Evolutionary conservation across 495 filamentous ascomycete species (phyloP).

Genomic region (Daldinia vernicosa): DNA sequence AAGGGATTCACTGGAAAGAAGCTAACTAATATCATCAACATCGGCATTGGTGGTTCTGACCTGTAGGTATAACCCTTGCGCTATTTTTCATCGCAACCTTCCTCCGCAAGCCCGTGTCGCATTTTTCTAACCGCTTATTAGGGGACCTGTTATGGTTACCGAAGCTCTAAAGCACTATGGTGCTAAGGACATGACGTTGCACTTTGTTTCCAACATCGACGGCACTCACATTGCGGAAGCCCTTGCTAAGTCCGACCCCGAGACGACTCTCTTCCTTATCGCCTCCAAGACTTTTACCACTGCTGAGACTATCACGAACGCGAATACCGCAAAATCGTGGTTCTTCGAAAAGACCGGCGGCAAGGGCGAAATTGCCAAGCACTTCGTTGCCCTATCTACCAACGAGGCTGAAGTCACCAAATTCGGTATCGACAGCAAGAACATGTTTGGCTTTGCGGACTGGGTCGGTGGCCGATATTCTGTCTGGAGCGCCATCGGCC

Average conservation of each 20-base stretch:
- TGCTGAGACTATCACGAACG: slow-evolving; percentile 95
- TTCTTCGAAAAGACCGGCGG: slow-evolving; percentile 83
- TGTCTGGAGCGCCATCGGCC: slow-evolving; percentile 97
- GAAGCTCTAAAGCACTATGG: slow-evolving; percentile 96
- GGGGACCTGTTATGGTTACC: slow-evolving; percentile 97
- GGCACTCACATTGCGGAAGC: slow-evolving; percentile 98
- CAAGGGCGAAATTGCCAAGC: slow-evolving; percentile 91
- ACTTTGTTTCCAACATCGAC: slow-evolving; percentile 99
- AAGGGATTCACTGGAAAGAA: slow-evolving; percentile 99
- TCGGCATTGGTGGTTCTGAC: slow-evolving; percentile 98
- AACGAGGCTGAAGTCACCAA: slow-evolving; percentile 95
- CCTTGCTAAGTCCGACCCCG: slow-evolving; percentile 84
- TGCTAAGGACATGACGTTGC: slow-evolving; percentile 81
- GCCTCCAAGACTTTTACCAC: slow-evolving; percentile 99
- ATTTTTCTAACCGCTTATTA: slow-evolving; percentile 55
- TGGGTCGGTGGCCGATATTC: slow-evolving; percentile 99
- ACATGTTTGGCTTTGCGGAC: slow-evolving; percentile 99
- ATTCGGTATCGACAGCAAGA: slow-evolving; percentile 96
- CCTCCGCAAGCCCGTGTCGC: neutral
- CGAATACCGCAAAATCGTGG: slow-evolving; percentile 95
- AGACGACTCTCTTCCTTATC: slow-evolving; percentile 96
- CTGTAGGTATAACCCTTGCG: slow-evolving; percentile 67
- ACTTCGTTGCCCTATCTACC: slow-evolving; percentile 98
- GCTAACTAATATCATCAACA: slow-evolving; percentile 94
- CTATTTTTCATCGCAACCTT: neutral